Percentiles rank a stretch among this genome's conserved stretches.
These are phyloP conservation scores for Closterium sp. DNA, from an alignment of 139 green algal genomes.

Conservation along the genomic window DNA sequence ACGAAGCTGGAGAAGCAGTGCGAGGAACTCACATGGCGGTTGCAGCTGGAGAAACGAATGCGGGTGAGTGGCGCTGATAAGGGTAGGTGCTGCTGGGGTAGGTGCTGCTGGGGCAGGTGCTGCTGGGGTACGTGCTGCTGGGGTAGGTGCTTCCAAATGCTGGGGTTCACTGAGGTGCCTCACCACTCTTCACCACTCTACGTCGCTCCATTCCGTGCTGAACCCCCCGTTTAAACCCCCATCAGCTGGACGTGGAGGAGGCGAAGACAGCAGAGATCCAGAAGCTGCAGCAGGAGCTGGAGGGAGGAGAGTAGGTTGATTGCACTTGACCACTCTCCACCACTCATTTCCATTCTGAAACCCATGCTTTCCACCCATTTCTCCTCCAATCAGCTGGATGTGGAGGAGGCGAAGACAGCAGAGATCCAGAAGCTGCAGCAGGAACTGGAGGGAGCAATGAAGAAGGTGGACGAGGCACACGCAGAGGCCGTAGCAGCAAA, in stretches of 20 bases:
- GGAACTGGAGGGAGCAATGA: not conserved
- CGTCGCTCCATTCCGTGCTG: not conserved
- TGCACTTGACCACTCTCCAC: no score
- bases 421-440: not conserved
- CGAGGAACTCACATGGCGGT: slow-evolving; percentile 50
- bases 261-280: slow-evolving; percentile 11
- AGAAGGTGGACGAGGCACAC: not conserved
- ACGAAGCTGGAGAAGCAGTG: slow-evolving; percentile 46
- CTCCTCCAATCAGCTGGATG: not conserved
- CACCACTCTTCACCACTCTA: not conserved
- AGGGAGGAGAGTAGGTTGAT: not conserved
- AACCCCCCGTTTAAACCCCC: not conserved
- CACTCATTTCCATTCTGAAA: no score
- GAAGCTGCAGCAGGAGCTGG: slow-evolving; percentile 43
- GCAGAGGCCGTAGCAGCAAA: not conserved
- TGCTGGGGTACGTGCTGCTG: no score
- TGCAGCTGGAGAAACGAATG: slow-evolving; percentile 44
- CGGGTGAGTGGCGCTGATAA: not conserved
- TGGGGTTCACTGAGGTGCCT: not conserved
- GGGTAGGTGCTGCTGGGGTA: not conserved
- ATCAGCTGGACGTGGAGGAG: slow-evolving; percentile 23
- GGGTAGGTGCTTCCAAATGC: no score
- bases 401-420: not conserved
- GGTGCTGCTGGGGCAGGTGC: no score
- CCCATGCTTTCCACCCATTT: no score